Conservation (phyloP, 495 filamentous ascomycete genomes). For the Aspergillus campestris region DNA sequence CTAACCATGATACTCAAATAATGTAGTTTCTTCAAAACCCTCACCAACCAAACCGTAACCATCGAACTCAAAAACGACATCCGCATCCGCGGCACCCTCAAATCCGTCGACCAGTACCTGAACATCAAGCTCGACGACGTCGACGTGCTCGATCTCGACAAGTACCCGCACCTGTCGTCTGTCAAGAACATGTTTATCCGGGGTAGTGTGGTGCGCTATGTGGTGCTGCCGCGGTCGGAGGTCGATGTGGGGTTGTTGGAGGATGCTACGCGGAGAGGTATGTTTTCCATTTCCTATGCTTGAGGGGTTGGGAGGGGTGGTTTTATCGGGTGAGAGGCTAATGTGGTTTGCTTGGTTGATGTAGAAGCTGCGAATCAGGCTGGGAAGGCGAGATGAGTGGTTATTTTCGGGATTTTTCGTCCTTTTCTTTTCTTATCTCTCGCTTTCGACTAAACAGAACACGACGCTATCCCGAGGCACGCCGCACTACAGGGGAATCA, state of each 20-base stretch:
- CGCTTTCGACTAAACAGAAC: neutral
- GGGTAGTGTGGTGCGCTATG: constrained; percentile 92
- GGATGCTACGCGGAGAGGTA: constrained; percentile 92
- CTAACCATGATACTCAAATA: too few species aligned
- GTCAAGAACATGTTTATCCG: constrained; percentile 98
- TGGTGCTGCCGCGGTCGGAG: constrained; percentile 77
- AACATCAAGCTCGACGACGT: constrained; percentile 99
- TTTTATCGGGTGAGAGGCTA: constrained; percentile 1
- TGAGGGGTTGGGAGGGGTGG: too few species aligned
- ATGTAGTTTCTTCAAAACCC: constrained; percentile 99
- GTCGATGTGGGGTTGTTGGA: constrained; percentile 89
- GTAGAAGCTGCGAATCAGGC: constrained; percentile 47
- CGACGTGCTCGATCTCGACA: constrained; percentile 77
- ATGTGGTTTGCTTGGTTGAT: constrained; percentile 1
- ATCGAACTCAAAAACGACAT: constrained; percentile 99
- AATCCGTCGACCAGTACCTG: constrained; percentile 95
- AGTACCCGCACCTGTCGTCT: constrained; percentile 89
- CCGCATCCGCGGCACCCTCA: constrained; percentile 84
- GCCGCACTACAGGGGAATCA: too few species aligned
- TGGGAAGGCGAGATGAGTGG: constrained; percentile 35
- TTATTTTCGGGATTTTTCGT: constrained; percentile 2
- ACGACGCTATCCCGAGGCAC: too few species aligned
- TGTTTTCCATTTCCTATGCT: constrained; percentile 17
- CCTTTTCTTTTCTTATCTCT: constrained; percentile 13
- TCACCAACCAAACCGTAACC: constrained; percentile 91